A percentile compares a stretch with the other conserved stretches of the same genome.
Evolutionary conservation across 371 early-diverging fungal genomes (phyloP).

Genomic region (Apophysomyces sp.): DNA sequence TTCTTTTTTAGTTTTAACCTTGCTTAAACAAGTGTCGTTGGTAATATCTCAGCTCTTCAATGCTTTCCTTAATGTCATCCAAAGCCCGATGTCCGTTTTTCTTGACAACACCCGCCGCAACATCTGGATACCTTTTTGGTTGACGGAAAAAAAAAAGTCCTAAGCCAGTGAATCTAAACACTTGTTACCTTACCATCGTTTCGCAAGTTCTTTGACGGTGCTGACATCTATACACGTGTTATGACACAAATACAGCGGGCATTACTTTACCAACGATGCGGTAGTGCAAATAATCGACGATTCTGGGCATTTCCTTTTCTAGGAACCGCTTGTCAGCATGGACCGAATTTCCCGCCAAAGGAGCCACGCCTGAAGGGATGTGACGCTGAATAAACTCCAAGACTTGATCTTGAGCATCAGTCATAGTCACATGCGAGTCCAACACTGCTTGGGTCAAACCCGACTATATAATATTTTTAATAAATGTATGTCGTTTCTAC

Average conservation of each 20-base stretch:
- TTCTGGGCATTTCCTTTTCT: constrained; percentile 75
- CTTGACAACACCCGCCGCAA: constrained; percentile 57
- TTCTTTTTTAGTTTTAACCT: background rate
- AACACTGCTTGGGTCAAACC: constrained; percentile 84
- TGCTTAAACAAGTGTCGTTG: constrained; percentile 50
- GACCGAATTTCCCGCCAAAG: constrained; percentile 93
- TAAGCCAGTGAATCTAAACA: background rate
- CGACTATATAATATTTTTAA: constrained; percentile 62
- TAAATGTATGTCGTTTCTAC: background rate
- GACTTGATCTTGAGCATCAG: constrained; percentile 74
- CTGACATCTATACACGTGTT: constrained; percentile 71
- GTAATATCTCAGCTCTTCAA: constrained; percentile 84
- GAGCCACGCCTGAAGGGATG: constrained; percentile 62
- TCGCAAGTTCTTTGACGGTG: constrained; percentile 84
- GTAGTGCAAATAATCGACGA: constrained; percentile 84
- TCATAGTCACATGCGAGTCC: constrained; percentile 62
- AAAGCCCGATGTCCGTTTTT: constrained; percentile 71
- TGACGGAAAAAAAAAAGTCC: background rate
- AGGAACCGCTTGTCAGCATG: constrained; percentile 88
- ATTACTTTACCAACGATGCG: constrained; percentile 65
- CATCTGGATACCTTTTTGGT: constrained; percentile 31
- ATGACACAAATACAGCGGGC: background rate
- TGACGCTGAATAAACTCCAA: constrained; percentile 72
- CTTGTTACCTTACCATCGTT: constrained; percentile 62
- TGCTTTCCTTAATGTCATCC: constrained; percentile 91